phyloP scores from a whole-genome alignment of 2,329 filamentous ascomycete genomes.

The Colletotrichum tropicicola region DNA sequence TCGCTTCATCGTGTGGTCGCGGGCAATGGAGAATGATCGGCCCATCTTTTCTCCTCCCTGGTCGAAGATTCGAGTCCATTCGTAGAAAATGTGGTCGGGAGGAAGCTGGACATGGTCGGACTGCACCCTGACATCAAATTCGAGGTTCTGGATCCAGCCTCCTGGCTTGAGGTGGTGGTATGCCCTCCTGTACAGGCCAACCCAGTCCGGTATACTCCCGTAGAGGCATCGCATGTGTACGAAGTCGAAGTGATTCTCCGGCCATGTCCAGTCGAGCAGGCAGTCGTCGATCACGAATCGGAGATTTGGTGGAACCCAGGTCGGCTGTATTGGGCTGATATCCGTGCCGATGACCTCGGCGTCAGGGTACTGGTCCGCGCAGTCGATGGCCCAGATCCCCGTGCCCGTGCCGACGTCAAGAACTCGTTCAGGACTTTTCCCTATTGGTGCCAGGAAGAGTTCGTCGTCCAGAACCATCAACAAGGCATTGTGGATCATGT shows the following conservation, averaged over 20 bases:
- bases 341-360: constrained; percentile 60
- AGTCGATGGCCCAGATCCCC: constrained; percentile 64
- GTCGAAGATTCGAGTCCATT: constrained; percentile 36
- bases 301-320: constrained; percentile 65
- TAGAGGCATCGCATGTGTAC: constrained; percentile 66
- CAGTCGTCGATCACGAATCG: constrained; percentile 68
- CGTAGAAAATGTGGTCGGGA: constrained; percentile 37
- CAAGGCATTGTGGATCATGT: constrained; percentile 17
- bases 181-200: constrained; percentile 56
- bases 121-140: constrained; percentile 32
- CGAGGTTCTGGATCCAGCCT: constrained; percentile 43
- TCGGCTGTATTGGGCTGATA: constrained; percentile 64
- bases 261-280: constrained; percentile 55
- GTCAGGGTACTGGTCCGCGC: constrained; percentile 52
- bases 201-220: constrained; percentile 64
- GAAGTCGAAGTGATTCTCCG: constrained; percentile 61
- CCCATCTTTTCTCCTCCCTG: constrained; percentile 36
- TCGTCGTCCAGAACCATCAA: constrained; percentile 43
- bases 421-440: constrained; percentile 34
- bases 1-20: constrained; percentile 32
- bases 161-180: constrained; percentile 61
- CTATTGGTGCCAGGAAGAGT: constrained; percentile 48
- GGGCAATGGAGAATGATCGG: constrained; percentile 33
- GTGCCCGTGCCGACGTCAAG: constrained; percentile 58
- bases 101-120: constrained; percentile 37